phyloP scores from a whole-genome alignment of 2,329 filamentous ascomycete species.

The Paramyrothecium sp. region DNA sequence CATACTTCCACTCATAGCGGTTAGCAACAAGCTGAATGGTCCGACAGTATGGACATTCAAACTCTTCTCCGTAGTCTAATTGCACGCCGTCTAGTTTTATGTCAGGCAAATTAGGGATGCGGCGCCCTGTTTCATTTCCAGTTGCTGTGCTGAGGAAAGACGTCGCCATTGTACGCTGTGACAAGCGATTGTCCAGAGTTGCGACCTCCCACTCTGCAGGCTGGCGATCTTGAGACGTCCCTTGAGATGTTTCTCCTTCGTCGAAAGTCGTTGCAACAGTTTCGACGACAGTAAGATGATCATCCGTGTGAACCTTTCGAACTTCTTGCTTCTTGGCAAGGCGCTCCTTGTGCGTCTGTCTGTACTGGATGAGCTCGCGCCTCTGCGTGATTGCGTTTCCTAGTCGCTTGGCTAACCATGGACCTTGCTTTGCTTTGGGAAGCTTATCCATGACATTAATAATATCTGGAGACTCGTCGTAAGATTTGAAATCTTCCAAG shows the following conservation, averaged over 20 bases:
- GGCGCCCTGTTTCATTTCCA: neutral
- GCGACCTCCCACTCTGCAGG: neutral
- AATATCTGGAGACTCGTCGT: constrained; percentile 3
- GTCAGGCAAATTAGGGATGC: constrained; percentile 3
- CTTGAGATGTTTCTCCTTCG: neutral
- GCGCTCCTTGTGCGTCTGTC: constrained; percentile 2
- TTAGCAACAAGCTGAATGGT: constrained; percentile 3
- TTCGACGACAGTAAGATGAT: neutral
- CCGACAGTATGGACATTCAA: constrained; percentile 7
- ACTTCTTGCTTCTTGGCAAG: neutral
- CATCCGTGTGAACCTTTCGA: neutral
- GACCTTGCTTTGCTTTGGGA: neutral
- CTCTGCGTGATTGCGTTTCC: constrained; percentile 2
- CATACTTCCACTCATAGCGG: constrained; percentile 5
- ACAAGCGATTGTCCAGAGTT: neutral
- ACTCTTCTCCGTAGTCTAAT: constrained; percentile 1
- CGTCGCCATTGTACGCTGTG: constrained; percentile 2
- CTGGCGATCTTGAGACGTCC: neutral
- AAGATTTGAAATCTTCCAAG: neutral
- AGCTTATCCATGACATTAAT: constrained; percentile 4
- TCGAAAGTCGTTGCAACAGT: constrained; percentile 4
- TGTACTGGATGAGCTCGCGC: constrained; percentile 3
- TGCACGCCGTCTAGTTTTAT: constrained; percentile 3
- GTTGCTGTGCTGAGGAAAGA: constrained; percentile 1
- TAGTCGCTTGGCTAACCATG: constrained; percentile 2